These are phyloP conservation scores for Diophrys sp. DNA, from an alignment of 73 alveolate species.

Conservation along the genomic window DNA sequence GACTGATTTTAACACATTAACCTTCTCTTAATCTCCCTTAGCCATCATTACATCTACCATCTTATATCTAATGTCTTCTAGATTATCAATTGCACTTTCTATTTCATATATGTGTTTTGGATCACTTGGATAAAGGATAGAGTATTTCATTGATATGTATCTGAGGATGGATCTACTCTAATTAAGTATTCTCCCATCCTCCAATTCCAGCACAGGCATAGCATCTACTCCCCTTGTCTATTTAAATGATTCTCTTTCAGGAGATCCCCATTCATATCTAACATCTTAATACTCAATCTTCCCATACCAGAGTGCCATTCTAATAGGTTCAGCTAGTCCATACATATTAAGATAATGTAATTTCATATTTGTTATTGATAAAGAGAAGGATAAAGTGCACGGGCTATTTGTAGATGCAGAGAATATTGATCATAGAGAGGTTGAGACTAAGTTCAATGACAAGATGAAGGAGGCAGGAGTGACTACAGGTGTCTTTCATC, in stretches of 20 bases:
- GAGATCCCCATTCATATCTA: not conserved
- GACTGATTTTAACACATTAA: not conserved
- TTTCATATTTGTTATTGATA: too few species aligned
- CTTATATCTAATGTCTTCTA: not conserved
- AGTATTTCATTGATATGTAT: not conserved
- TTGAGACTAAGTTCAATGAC: too few species aligned
- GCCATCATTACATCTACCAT: not conserved
- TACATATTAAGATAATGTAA: not conserved
- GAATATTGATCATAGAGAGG: too few species aligned
- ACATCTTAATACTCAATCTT: not conserved
- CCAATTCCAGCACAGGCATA: not conserved
- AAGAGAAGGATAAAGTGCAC: too few species aligned
- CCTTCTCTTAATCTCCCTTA: not conserved
- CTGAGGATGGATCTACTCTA: not conserved
- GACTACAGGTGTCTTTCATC: too few species aligned
- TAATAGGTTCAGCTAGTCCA: not conserved
- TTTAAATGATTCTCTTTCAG: not conserved
- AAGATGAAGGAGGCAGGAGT: too few species aligned
- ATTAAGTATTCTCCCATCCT: not conserved
- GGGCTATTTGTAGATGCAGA: too few species aligned
- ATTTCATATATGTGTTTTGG: too few species aligned
- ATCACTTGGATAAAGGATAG: not conserved
- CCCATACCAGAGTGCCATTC: constrained; percentile 8
- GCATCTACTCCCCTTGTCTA: not conserved
- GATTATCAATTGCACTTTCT: not conserved